phyloP scores from a whole-genome alignment of 108 stramenopile genomes.

The Nitzschia sp. region DNA sequence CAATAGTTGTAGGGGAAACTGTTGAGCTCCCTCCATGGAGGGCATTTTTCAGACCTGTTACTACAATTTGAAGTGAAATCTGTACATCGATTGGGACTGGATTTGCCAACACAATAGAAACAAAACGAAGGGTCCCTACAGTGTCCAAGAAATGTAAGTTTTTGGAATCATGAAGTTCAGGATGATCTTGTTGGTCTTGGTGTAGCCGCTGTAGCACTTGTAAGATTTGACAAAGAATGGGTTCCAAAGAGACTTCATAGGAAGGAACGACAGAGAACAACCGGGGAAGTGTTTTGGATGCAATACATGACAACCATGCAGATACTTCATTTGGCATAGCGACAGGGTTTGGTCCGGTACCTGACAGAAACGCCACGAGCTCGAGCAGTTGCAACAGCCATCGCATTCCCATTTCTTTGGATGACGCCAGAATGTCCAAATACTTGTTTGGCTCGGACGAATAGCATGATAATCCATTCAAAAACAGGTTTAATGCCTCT shows the following conservation, averaged over 20 bases:
- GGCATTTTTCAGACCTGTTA: background rate
- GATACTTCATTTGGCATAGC: background rate
- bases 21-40: background rate
- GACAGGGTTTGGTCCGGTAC: background rate
- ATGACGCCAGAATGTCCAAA: background rate
- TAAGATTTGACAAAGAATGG: slow-evolving; percentile 11
- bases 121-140: slow-evolving; percentile 3
- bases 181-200: background rate
- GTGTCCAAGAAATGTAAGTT: slow-evolving; percentile 9
- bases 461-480: slow-evolving; percentile 20
- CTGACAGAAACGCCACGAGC: slow-evolving; percentile 23
- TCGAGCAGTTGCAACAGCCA: slow-evolving; percentile 38
- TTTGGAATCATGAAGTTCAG: background rate
- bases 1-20: background rate
- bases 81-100: slow-evolving; percentile 7
- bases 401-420: slow-evolving; percentile 37
- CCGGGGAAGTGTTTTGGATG: slow-evolving; percentile 21
- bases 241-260: slow-evolving; percentile 25
- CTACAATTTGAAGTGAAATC: slow-evolving; percentile 4
- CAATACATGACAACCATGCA: slow-evolving; percentile 27
- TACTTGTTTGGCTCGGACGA: background rate
- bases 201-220: slow-evolving; percentile 16
- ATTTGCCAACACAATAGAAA: slow-evolving; percentile 15
- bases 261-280: slow-evolving; percentile 31
- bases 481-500: slow-evolving; percentile 28